phyloP scores from a whole-genome alignment of 805 yeast species.

The Teunomyces lycoperdinae region DNA sequence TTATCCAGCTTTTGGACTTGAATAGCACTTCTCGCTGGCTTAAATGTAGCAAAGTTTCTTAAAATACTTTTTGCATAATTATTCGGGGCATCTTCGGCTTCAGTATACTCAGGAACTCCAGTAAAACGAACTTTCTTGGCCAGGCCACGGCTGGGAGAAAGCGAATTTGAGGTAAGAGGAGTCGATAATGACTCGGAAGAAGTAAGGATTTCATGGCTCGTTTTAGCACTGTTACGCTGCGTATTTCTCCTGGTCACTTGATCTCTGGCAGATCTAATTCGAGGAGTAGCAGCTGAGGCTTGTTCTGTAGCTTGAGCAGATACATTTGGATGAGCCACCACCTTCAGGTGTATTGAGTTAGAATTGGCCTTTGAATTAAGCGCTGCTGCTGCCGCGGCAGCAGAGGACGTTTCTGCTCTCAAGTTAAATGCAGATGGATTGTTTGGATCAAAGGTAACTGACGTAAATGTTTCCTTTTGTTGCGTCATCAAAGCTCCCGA shows the following conservation, averaged over 20 bases:
- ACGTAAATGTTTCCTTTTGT: slow-evolving; percentile 31
- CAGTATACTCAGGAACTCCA: slow-evolving; percentile 51
- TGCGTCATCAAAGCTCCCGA: slow-evolving; percentile 38
- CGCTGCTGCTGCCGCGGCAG: background rate
- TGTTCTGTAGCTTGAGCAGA: background rate
- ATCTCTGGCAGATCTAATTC: slow-evolving; percentile 15
- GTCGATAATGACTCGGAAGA: background rate
- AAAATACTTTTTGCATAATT: slow-evolving; percentile 33
- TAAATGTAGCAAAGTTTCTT: slow-evolving; percentile 38
- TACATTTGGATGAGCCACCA: background rate
- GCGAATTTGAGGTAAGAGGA: slow-evolving; percentile 8
- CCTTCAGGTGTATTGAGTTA: background rate
- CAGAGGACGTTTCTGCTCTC: slow-evolving; percentile 1
- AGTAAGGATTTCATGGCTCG: background rate
- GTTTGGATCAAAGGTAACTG: slow-evolving; percentile 41
- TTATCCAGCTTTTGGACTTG: slow-evolving; percentile 34
- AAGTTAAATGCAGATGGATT: slow-evolving; percentile 23
- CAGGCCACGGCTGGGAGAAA: slow-evolving; percentile 2
- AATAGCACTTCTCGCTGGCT: slow-evolving; percentile 8
- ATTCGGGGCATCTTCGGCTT: slow-evolving; percentile 56
- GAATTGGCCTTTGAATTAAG: background rate
- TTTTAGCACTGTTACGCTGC: slow-evolving; percentile 23
- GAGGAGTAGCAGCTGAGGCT: slow-evolving; percentile 5
- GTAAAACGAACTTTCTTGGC: slow-evolving; percentile 48
- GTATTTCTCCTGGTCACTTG: slow-evolving; percentile 29